Percentiles rank a stretch among this genome's conserved stretches.
Evolutionary conservation across 139 green algal species (phyloP).

Genomic region (Chlamydomonas sphaeroides): DNA sequence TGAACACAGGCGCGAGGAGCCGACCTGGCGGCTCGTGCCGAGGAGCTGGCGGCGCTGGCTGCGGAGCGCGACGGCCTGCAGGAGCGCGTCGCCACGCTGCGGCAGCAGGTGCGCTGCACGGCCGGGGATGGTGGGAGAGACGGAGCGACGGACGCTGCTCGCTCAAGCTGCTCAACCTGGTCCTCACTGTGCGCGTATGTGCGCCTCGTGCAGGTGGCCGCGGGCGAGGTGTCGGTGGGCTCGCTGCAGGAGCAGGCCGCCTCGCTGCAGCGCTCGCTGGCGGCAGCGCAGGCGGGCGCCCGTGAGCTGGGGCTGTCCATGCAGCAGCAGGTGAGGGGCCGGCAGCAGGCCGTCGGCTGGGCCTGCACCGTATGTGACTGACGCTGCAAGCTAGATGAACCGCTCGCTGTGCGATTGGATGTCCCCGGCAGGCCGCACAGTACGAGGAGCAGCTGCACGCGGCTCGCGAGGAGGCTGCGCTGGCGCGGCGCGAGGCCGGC

Average conservation of each 20-base stretch:
- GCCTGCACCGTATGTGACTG: too few species aligned
- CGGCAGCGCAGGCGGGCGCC: neutral
- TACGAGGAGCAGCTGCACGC: constrained; percentile 35
- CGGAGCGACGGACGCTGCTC: too few species aligned
- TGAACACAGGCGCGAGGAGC: neutral
- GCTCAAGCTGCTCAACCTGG: too few species aligned
- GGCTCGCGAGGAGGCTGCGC: constrained; percentile 8
- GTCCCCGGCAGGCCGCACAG: neutral
- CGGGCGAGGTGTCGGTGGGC: constrained; percentile 1
- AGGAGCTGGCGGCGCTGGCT: neutral
- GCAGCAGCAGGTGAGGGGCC: constrained; percentile 33
- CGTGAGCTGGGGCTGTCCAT: constrained; percentile 12
- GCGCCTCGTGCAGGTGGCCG: neutral
- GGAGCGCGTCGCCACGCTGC: neutral
- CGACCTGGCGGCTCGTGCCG: neutral
- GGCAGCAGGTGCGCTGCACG: constrained; percentile 24
- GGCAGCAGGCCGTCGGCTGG: too few species aligned
- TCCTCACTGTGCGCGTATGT: too few species aligned
- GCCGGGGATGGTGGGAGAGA: too few species aligned
- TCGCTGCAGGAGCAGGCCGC: constrained; percentile 23
- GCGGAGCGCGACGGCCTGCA: neutral
- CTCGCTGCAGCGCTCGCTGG: constrained; percentile 4
- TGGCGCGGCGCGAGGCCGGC: constrained; percentile 23
- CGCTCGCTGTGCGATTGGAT: too few species aligned
- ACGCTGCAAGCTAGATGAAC: too few species aligned